Evolutionary conservation across 148 eudicot species (phyloP).

Genomic region (Rhododendron vialii): DNA sequence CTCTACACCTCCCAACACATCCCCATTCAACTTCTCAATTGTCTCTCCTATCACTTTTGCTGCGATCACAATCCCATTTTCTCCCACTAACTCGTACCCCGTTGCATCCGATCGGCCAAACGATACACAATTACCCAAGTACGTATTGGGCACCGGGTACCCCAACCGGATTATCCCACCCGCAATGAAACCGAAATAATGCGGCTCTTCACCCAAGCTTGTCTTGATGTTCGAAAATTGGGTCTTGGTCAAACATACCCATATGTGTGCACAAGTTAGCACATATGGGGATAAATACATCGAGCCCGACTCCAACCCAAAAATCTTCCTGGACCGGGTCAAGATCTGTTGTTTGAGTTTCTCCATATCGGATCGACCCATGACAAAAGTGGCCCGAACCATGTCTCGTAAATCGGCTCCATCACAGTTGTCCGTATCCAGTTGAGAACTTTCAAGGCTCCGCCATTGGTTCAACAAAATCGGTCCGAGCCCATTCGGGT

Average conservation of each 20-base stretch:
- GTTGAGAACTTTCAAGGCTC: background rate
- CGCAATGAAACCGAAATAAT: constrained; percentile 41
- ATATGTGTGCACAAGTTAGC: constrained; percentile 39
- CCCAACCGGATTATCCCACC: constrained; percentile 40
- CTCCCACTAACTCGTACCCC: constrained; percentile 23
- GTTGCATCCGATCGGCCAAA: constrained; percentile 22
- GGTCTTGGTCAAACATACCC: constrained; percentile 34
- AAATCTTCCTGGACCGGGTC: constrained; percentile 20
- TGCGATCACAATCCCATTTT: constrained; percentile 42
- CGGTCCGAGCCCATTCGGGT: constrained; percentile 23
- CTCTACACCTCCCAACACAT: constrained; percentile 28
- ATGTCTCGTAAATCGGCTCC: background rate
- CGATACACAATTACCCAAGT: constrained; percentile 43
- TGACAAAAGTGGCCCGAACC: constrained; percentile 40
- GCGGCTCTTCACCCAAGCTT: constrained; percentile 8
- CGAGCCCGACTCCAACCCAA: constrained; percentile 12
- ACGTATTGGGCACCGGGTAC: constrained; percentile 26
- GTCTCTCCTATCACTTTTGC: constrained; percentile 37
- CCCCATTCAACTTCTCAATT: constrained; percentile 24
- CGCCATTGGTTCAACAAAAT: constrained; percentile 21
- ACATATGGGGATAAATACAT: constrained; percentile 39
- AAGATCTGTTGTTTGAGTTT: constrained; percentile 26
- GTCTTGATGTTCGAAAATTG: background rate
- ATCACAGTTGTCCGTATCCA: background rate
- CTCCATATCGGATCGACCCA: constrained; percentile 30